Conservation (phyloP, 345 rosid genomes). For the Camelina laxa region DNA sequence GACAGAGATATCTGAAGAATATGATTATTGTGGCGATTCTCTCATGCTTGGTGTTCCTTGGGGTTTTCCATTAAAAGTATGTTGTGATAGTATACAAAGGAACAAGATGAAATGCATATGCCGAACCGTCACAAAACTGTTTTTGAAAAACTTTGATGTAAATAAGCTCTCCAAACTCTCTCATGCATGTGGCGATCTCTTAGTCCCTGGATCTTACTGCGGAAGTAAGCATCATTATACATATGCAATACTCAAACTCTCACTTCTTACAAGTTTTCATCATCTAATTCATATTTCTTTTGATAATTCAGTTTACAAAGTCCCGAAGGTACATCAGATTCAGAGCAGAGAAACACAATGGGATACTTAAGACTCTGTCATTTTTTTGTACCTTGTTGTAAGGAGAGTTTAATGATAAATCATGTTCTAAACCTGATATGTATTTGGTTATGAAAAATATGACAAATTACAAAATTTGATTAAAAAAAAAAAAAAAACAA, state of each 20-base stretch:
- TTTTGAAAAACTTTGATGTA: neutral
- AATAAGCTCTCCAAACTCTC: slow-evolving; percentile 3
- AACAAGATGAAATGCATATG: neutral
- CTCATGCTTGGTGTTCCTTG: neutral
- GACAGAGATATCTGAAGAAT: neutral
- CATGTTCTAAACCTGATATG: neutral
- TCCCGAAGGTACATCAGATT: neutral
- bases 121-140: neutral
- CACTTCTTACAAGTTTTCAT: neutral
- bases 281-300: neutral
- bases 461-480: no score
- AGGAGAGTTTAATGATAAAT: neutral
- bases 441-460: neutral
- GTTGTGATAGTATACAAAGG: neutral
- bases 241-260: neutral
- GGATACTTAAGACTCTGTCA: neutral
- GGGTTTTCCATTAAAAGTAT: neutral
- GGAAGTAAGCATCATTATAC: slow-evolving; percentile 13
- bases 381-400: neutral
- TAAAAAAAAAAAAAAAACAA: no score
- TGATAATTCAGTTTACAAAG: neutral
- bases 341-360: neutral
- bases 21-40: neutral
- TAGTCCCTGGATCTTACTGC: slow-evolving; percentile 3
- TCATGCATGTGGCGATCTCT: slow-evolving; percentile 12